Base-by-base conservation (phyloP, 2,329 filamentous ascomycete genomes). In the Aspergillus aculeatinus region DNA sequence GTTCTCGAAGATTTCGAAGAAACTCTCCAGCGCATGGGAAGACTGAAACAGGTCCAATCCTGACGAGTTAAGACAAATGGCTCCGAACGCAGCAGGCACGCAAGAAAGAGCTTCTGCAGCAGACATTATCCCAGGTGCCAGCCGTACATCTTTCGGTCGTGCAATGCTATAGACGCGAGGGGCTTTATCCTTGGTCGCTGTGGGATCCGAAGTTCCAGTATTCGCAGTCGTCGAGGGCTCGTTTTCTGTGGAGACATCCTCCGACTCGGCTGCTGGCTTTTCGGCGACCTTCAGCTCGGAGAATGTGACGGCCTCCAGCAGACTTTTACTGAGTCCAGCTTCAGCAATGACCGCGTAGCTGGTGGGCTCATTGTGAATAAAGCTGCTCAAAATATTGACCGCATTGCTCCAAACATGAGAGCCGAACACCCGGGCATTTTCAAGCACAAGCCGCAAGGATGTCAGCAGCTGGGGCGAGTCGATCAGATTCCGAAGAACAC, bases 351-450 rank as follows among this genome's bases (percentile, higher is more conserved):
- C 92, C 29, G 92, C 89, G 74, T 96, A 99, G 75, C 95, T 99
- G 0, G 95, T 99, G 0, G 95, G 95, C 70, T 99, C 95, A 72
- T 98, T 97, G 77, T 99, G 96, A 69, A 99, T 96, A 76, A 99
- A 99, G 68, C 92, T 94, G 71, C 91, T 95, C 54, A 99, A 81
- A 59, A 97, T 94, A 57, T 89, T 93, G 63, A 96, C 91, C 6
- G 92, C 90, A 73, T 93, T 93, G 52, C 92, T 96, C 95, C 95
- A 99, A 5, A 98, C 92, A 60, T 95, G 89, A 2, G 94, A 95
- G 12, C 95, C 95, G 72, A 93, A 99, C 42, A 88, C 82, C 55
- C 82, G 82, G 42, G 90, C 88, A 68, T 96, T 89, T 64, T 89
- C 87, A 64, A 97, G 89, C 50, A 99, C 91, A 42, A 87, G 83